Evolutionary conservation across 768 basidiomycete species (phyloP).

Genomic region (Mycena galopus): DNA sequence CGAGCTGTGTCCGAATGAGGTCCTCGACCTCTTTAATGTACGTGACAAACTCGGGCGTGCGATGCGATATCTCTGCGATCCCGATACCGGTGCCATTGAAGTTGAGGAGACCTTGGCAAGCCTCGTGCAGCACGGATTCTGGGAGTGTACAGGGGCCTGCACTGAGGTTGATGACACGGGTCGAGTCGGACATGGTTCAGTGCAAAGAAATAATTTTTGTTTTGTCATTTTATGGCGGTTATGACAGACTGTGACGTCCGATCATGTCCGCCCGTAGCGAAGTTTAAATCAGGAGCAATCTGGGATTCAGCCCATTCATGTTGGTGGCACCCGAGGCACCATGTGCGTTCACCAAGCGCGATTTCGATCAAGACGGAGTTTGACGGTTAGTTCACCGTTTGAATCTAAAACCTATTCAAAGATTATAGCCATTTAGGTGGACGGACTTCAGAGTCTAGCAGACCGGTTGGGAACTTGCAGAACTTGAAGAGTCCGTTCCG

Average conservation of each 20-base stretch:
- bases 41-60: constrained; percentile 87
- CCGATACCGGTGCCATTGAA: constrained; percentile 94
- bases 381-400: too few relatives aligned
- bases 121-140: constrained; percentile 83
- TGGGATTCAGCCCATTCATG: too few relatives aligned
- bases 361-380: too few relatives aligned
- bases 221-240: not conserved
- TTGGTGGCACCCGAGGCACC: too few relatives aligned
- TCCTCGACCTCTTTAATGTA: constrained; percentile 74
- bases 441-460: too few relatives aligned
- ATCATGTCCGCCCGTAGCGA: not conserved
- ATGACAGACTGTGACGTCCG: too few relatives aligned
- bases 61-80: constrained; percentile 95
- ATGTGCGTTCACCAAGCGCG: too few relatives aligned
- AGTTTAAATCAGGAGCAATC: too few relatives aligned
- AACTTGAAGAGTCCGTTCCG: too few relatives aligned
- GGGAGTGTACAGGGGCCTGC: constrained; percentile 97
- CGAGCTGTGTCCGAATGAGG: constrained; percentile 81
- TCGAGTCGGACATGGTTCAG: constrained; percentile 49
- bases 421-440: too few relatives aligned
- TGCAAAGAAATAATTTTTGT: not conserved
- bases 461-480: too few relatives aligned
- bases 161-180: constrained; percentile 88
- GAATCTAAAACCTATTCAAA: too few relatives aligned
- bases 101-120: constrained; percentile 88